A percentile compares a stretch with the other conserved stretches of the same genome.
Evolutionary conservation across 1,139 yeast genomes (phyloP).

Genomic region (Yamadazyma epiphylla): DNA sequence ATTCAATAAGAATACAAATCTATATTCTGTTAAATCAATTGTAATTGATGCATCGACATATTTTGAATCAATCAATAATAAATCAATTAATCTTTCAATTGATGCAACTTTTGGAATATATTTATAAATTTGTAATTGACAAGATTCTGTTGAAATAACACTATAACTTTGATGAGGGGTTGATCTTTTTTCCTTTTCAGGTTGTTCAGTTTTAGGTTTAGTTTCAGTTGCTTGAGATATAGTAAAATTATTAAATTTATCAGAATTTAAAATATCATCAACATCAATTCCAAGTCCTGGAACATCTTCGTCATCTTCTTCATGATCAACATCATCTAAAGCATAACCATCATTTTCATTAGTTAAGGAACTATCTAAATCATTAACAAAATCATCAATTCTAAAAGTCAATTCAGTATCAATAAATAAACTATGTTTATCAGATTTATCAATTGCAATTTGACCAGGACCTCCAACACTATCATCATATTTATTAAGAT

Average conservation of each 20-base stretch:
- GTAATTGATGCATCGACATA: slow-evolving; percentile 34
- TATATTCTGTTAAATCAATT: slow-evolving; percentile 41
- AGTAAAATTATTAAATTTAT: slow-evolving; percentile 35
- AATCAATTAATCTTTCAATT: slow-evolving; percentile 39
- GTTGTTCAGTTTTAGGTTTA: slow-evolving; percentile 1
- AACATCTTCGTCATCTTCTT: slow-evolving; percentile 33
- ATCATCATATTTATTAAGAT: slow-evolving; percentile 37
- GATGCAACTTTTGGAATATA: slow-evolving; percentile 42
- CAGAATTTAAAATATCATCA: slow-evolving; percentile 42
- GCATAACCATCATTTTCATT: slow-evolving; percentile 14
- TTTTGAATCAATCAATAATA: slow-evolving; percentile 37
- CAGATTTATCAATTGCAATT: not conserved
- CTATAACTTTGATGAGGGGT: slow-evolving; percentile 8
- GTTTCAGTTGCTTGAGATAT: slow-evolving; percentile 7
- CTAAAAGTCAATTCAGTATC: slow-evolving; percentile 35
- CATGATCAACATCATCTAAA: slow-evolving; percentile 19
- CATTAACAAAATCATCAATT: slow-evolving; percentile 36
- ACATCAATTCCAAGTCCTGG: slow-evolving; percentile 45
- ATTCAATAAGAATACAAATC: slow-evolving; percentile 42
- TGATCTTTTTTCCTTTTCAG: slow-evolving; percentile 3
- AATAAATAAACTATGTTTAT: slow-evolving; percentile 26
- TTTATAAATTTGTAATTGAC: slow-evolving; percentile 15
- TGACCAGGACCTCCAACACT: slow-evolving; percentile 10
- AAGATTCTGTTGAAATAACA: slow-evolving; percentile 14
- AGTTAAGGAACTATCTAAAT: slow-evolving; percentile 17